Conservation (phyloP, 495 filamentous ascomycete species). For the Staphylotrichum longicolle region DNA sequence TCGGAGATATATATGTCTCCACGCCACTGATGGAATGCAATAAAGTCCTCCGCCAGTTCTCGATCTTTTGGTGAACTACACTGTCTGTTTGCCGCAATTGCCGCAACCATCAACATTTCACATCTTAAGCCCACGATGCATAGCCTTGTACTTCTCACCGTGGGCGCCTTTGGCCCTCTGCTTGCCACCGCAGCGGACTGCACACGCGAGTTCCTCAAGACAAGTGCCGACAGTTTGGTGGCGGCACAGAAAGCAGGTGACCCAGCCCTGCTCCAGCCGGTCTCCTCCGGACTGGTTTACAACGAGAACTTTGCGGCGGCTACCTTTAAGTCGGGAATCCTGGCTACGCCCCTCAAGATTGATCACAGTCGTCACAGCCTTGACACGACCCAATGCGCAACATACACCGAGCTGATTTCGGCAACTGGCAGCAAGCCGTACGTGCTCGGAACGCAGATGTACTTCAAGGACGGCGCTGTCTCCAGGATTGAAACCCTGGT, state of each 20-base stretch:
- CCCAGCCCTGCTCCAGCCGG: conserved; percentile 32
- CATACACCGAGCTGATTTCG: conserved; percentile 52
- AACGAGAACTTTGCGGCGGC: conserved; percentile 39
- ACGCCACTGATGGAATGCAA: background rate
- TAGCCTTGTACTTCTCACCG: background rate
- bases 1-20: background rate
- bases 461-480: conserved; percentile 33
- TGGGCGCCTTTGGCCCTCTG: conserved; percentile 8
- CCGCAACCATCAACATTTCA: too few relatives aligned
- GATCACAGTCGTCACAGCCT: conserved; percentile 48
- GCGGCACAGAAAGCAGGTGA: conserved; percentile 44
- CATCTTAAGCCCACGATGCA: background rate
- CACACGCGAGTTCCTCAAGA: conserved; percentile 42
- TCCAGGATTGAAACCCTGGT: conserved; percentile 45
- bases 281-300: conserved; percentile 27
- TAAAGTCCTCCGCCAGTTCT: too few relatives aligned
- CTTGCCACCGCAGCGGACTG: conserved; percentile 29
- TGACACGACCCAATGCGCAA: conserved; percentile 51
- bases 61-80: too few relatives aligned
- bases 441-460: conserved; percentile 50
- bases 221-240: conserved; percentile 43
- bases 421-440: conserved; percentile 45
- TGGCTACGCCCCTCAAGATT: conserved; percentile 44
- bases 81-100: too few relatives aligned
- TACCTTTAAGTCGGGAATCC: conserved; percentile 38